Conservation (phyloP, 2,329 filamentous ascomycete genomes). For the Cryphonectria radicalis region DNA sequence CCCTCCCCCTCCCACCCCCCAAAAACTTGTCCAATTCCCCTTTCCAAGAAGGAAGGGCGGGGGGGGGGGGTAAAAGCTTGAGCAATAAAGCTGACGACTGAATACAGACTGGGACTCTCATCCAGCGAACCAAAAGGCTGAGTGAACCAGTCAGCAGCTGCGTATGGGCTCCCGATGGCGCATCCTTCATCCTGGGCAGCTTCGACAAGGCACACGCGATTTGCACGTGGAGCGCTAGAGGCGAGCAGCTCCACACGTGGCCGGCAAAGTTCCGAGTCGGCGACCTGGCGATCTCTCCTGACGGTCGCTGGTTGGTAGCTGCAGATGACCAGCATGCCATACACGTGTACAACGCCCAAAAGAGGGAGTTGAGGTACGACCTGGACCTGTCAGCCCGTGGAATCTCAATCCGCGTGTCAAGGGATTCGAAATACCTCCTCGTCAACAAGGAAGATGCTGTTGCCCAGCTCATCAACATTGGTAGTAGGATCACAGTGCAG, state of each 20-base stretch:
- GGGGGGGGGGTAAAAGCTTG: background rate
- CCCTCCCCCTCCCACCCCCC: background rate
- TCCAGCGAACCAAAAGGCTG: slow-evolving; percentile 70
- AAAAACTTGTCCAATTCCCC: background rate
- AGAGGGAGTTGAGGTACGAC: slow-evolving; percentile 74
- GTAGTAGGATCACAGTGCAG: slow-evolving; percentile 71
- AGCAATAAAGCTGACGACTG: slow-evolving; percentile 7
- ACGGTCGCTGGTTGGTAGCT: slow-evolving; percentile 79
- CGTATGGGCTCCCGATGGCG: slow-evolving; percentile 82
- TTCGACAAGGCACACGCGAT: slow-evolving; percentile 70
- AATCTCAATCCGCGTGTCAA: slow-evolving; percentile 80
- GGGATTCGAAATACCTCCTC: slow-evolving; percentile 79
- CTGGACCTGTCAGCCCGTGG: slow-evolving; percentile 68
- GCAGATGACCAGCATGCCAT: slow-evolving; percentile 73
- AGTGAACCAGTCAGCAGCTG: slow-evolving; percentile 86
- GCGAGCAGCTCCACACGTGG: slow-evolving; percentile 68
- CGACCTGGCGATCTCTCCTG: slow-evolving; percentile 80
- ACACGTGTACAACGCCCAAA: slow-evolving; percentile 81
- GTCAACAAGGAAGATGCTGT: slow-evolving; percentile 80
- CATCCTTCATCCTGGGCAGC: slow-evolving; percentile 78
- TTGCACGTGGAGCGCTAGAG: slow-evolving; percentile 71
- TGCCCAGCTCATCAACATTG: slow-evolving; percentile 78
- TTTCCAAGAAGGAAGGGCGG: no score
- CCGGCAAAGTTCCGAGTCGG: slow-evolving; percentile 75
- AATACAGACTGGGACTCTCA: slow-evolving; percentile 62